Percentiles rank a stretch among this genome's conserved stretches.
These are phyloP conservation scores for Blumeria hordei DNA, from an alignment of 2,329 filamentous ascomycete species.

Conservation along the genomic window DNA sequence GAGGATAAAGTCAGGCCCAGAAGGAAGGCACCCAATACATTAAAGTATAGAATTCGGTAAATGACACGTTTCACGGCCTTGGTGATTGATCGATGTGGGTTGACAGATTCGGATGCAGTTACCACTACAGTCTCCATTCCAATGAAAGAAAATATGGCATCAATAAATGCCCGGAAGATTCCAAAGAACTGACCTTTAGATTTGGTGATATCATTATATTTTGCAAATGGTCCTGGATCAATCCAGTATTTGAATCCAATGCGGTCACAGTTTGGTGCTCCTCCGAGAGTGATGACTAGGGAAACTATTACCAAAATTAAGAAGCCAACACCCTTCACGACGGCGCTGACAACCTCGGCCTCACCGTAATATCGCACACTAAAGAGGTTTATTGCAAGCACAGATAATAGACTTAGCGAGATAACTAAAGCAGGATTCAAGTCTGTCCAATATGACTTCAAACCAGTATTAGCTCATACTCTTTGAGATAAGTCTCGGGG, in stretches of 20 bases:
- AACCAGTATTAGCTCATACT: too few species aligned
- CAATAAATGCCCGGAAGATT: slow-evolving; percentile 31
- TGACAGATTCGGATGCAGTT: slow-evolving; percentile 43
- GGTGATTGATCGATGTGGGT: slow-evolving; percentile 44
- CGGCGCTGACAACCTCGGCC: slow-evolving; percentile 35
- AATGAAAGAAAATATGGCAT: slow-evolving; percentile 23
- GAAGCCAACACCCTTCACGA: slow-evolving; percentile 30
- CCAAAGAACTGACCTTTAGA: slow-evolving; percentile 48
- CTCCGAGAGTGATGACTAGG: slow-evolving; percentile 63
- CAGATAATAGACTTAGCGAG: slow-evolving; percentile 19
- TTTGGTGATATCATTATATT: slow-evolving; percentile 29
- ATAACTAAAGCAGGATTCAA: slow-evolving; percentile 11
- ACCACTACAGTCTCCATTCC: slow-evolving; percentile 21
- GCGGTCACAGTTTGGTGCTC: slow-evolving; percentile 46
- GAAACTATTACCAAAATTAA: slow-evolving; percentile 51
- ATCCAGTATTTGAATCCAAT: slow-evolving; percentile 51
- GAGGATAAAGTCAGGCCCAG: slow-evolving; percentile 50
- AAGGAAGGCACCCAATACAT: slow-evolving; percentile 46
- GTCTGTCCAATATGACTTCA: not conserved
- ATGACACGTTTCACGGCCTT: slow-evolving; percentile 58
- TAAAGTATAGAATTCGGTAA: slow-evolving; percentile 52
- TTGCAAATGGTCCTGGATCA: slow-evolving; percentile 41
- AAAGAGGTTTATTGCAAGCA: slow-evolving; percentile 26
- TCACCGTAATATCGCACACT: slow-evolving; percentile 33
- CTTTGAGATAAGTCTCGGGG: too few species aligned